Evolutionary conservation across 1,139 yeast genomes (phyloP).

Genomic region (Nakaseomyces glabratus): DNA sequence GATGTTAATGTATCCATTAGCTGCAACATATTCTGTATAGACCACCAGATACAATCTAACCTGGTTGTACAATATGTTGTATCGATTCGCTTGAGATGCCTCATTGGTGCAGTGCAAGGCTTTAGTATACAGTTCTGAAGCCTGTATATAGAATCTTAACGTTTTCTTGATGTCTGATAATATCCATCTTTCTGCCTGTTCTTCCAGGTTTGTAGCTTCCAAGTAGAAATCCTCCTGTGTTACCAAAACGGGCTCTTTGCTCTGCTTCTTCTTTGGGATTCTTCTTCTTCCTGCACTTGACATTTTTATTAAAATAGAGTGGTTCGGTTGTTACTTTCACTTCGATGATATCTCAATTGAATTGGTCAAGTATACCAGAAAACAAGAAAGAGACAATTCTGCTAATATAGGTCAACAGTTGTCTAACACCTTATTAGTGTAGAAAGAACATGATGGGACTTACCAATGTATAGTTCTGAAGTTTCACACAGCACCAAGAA

Average conservation of each 20-base stretch:
- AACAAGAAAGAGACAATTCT: too few species aligned
- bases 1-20: constrained; percentile 27
- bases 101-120: constrained; percentile 18
- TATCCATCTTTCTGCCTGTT: constrained; percentile 32
- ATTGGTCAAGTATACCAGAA: too few species aligned
- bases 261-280: constrained; percentile 10
- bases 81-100: constrained; percentile 15
- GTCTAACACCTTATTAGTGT: too few species aligned
- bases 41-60: constrained; percentile 26
- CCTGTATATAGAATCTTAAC: constrained; percentile 23
- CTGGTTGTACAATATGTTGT: constrained; percentile 27
- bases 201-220: constrained; percentile 28
- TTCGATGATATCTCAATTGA: too few species aligned
- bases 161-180: constrained; percentile 29
- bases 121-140: constrained; percentile 22
- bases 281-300: too few species aligned
- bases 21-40: constrained; percentile 25
- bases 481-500: too few species aligned
- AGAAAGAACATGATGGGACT: too few species aligned
- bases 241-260: constrained; percentile 11
- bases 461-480: too few species aligned
- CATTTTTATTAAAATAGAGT: too few species aligned
- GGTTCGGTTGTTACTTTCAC: too few species aligned
- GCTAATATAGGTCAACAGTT: too few species aligned
- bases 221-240: constrained; percentile 28